Percentiles rank a stretch among this genome's conserved stretches.
Conservation (phyloP, 805 yeast genomes). For the Pachysolen tannophilus region DNA sequence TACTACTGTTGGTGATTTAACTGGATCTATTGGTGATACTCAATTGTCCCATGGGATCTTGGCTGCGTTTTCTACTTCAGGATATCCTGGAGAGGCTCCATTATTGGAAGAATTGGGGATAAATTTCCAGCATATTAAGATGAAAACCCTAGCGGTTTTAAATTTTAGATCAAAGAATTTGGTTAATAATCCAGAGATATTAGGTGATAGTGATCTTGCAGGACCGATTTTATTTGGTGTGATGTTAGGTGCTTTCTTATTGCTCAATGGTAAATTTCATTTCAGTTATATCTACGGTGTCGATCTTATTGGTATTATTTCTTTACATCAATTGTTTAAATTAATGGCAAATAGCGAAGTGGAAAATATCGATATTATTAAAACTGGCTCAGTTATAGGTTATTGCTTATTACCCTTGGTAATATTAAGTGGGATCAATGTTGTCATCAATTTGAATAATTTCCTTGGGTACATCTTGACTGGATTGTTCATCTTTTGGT, state of each 20-base stretch:
- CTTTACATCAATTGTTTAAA: conserved; percentile 78
- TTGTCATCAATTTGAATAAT: conserved; percentile 62
- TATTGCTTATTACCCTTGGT: conserved; percentile 91
- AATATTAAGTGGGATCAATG: conserved; percentile 62
- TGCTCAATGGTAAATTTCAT: conserved; percentile 88
- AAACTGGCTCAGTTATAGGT: conserved; percentile 89
- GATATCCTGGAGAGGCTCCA: conserved; percentile 94
- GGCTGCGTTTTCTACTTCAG: conserved; percentile 89
- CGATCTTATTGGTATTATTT: conserved; percentile 81
- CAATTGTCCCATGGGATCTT: conserved; percentile 66
- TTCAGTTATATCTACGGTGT: conserved; percentile 97
- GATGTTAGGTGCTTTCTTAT: conserved; percentile 72
- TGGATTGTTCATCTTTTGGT: conserved; percentile 70
- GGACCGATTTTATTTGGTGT: conserved; percentile 90
- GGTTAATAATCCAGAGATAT: conserved; percentile 56
- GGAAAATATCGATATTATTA: conserved; percentile 37
- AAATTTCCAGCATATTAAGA: conserved; percentile 78
- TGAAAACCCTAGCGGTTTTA: conserved; percentile 79
- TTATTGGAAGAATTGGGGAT: conserved; percentile 89
- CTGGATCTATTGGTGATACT: conserved; percentile 29
- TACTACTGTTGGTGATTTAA: conserved; percentile 29
- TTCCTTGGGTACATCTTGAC: conserved; percentile 64
- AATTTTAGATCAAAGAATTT: conserved; percentile 52
- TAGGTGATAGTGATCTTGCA: conserved; percentile 88
- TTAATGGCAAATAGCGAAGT: conserved; percentile 64